Base-by-base conservation (phyloP, 768 basidiomycete genomes). In the Mycena sanguinolenta region DNA sequence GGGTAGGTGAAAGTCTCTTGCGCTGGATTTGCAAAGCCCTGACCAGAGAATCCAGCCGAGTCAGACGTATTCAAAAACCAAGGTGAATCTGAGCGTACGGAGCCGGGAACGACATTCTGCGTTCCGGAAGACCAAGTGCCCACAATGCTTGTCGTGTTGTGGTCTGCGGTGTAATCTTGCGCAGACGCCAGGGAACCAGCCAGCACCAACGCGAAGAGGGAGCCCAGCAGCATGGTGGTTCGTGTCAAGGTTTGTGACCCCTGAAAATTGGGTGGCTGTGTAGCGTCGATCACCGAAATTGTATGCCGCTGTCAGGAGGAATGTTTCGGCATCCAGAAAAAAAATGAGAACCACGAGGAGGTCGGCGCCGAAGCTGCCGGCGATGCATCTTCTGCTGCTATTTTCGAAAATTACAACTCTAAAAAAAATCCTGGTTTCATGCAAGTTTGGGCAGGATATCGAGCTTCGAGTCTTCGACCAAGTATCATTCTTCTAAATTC, bases 1-100 rank as follows among this genome's bases (percentile, higher is more conserved):
- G 94, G 93, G 77, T 92, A 92, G n/a, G 62, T 85, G 79, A 95
- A 95, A 3, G 88, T 83, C 76, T 83, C 79, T 75, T 91, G 90
- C 44, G 85, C 82, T 0, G 94, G 92, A 70, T 88, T 86, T 38
- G 89, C 92, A 77, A 92, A 94, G 64, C 83, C 80, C 92, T 94
- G 9, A 12, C 32, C 32, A 42, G 39, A n/a, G 4, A 2, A 5
- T 23, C n/a, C 42, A 34, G n/a, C n/a, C n/a, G 36, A 58, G 39
- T 38, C 6, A 58, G 54, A 28, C 44, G 10, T n/a, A n/a, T 8
- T 30, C 21, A 23, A 13, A 10, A 46, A 23, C 9, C 19, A 27
- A 34, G 38, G 25, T 12, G 25, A 39, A 38, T 13, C 28, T 19
- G 27, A 42, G 27, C 68, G 10, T 32, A 73, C 72, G 23, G 34